phyloP scores from a whole-genome alignment of 73 alveolate species.

The Symbiodinium natans region DNA sequence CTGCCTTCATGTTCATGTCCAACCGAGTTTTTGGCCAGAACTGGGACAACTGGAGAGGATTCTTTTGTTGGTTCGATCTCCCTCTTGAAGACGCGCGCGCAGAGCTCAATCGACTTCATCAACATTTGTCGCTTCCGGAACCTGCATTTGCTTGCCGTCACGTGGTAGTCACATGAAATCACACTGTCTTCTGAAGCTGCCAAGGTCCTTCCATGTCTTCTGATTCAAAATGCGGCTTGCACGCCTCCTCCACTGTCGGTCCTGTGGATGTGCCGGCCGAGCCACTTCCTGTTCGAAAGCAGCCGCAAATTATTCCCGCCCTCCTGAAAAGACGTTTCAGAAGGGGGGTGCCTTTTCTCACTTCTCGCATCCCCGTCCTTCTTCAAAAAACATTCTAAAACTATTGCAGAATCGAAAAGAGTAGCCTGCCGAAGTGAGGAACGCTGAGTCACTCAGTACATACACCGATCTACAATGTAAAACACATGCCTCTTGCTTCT shows the following conservation, averaged over 20 bases:
- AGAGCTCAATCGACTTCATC: conserved; percentile 59
- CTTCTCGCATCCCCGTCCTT: not conserved
- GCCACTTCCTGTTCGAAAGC: not conserved
- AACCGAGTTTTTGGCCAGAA: not conserved
- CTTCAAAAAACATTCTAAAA: not conserved
- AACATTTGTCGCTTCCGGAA: conserved; percentile 65
- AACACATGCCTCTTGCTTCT: no score
- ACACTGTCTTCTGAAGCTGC: not conserved
- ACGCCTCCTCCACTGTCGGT: conserved; percentile 78
- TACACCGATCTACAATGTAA: no score
- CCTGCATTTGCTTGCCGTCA: not conserved
- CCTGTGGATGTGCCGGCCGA: conserved; percentile 1
- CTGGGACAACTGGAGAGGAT: not conserved
- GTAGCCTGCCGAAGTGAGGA: not conserved
- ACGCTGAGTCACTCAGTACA: not conserved
- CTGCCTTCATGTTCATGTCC: not conserved
- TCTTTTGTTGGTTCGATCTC: not conserved
- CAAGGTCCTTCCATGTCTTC: not conserved
- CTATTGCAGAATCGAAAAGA: not conserved
- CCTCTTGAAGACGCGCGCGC: no score
- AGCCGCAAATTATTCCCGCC: not conserved
- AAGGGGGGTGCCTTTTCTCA: no score
- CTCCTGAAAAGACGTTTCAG: not conserved
- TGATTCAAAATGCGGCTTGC: not conserved
- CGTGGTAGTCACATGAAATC: not conserved